Base-by-base conservation (phyloP, 1,284 basidiomycete species). In the Anthracocystis walkeri region DNA sequence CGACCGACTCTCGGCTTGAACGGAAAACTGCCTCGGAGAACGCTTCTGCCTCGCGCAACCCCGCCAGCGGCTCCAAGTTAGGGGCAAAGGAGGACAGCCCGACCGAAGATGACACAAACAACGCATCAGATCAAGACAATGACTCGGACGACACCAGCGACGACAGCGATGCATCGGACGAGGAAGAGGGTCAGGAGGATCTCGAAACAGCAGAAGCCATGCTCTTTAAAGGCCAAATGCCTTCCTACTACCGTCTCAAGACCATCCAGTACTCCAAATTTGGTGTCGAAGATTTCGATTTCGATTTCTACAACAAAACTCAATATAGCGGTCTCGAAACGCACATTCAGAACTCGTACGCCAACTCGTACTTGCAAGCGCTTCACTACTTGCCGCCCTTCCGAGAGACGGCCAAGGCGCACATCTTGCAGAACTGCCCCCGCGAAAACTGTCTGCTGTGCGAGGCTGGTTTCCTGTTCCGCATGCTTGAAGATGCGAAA, bases 251-350 rank as follows among this genome's bases (percentile, higher is more conserved):
- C 85, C 90, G 92, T 48, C 91, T 92, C 81, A 94, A 97, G 44
- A 94, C 97, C 86, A 99, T 99, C 82, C 94, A 97, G 86, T 99
- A 99, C 85, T 96, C 94, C 51, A 94, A 94, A 80, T 99, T 99
- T 79, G 96, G 96, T n/a, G 93, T 98, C 27, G 96, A 96, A 84
- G 96, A 99, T 86, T 99, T 99, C 82, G 97, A 99, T 85, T 99
- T 99, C 83, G 95, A 89, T 38, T 82, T 75, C 59, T 84, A 83
- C 79, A 83, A 82, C 73, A 61, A 67, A 82, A 98, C 97, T 0
- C 85, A 89, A 27, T 95, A 90, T 83, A 95, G 93, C 65, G 97
- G 97, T 4, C 89, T 99, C 53, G 97, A 99, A 86, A 97, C 96
- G 1, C 94, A 99, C 84, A 98, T 99, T 68, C 88, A 93, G 58